A percentile compares a stretch with the other conserved stretches of the same genome.
phyloP scores from a whole-genome alignment of 1,139 yeast species.

The Candida smagusa region DNA sequence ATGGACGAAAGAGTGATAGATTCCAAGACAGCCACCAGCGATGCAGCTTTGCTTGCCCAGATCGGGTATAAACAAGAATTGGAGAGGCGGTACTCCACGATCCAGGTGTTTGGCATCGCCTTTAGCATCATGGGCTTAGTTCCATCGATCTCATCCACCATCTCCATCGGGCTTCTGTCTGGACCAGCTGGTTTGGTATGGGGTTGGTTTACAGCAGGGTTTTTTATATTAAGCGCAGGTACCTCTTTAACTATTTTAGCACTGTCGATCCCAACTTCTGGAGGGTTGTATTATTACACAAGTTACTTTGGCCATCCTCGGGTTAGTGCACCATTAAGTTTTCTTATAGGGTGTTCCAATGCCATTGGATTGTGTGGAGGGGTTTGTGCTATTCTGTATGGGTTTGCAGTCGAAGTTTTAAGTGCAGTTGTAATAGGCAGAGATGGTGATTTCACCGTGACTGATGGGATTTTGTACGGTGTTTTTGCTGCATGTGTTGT shows the following conservation, averaged over 20 bases:
- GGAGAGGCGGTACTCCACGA: slow-evolving; percentile 43
- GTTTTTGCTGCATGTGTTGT: slow-evolving; percentile 34
- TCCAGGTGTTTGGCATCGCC: slow-evolving; percentile 53
- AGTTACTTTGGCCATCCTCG: slow-evolving; percentile 35
- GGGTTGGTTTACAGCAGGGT: slow-evolving; percentile 69
- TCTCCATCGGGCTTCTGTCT: slow-evolving; percentile 39
- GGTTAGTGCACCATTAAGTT: slow-evolving; percentile 33
- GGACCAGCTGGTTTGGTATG: slow-evolving; percentile 61
- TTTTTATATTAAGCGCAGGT: slow-evolving; percentile 58
- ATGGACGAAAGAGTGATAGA: slow-evolving; percentile 14
- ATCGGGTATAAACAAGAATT: slow-evolving; percentile 55
- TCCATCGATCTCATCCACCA: slow-evolving; percentile 43
- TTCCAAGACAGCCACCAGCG: slow-evolving; percentile 28
- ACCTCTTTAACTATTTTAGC: slow-evolving; percentile 64
- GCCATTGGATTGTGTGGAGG: slow-evolving; percentile 37
- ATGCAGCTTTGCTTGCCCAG: slow-evolving; percentile 48
- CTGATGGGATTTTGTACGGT: slow-evolving; percentile 32
- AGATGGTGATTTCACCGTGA: slow-evolving; percentile 31
- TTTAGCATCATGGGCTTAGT: slow-evolving; percentile 52
- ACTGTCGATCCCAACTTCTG: slow-evolving; percentile 69
- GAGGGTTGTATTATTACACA: slow-evolving; percentile 48
- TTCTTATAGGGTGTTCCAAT: slow-evolving; percentile 34
- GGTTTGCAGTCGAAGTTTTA: slow-evolving; percentile 34
- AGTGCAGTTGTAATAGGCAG: slow-evolving; percentile 31
- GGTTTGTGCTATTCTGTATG: slow-evolving; percentile 37